A percentile compares a stretch with the other conserved stretches of the same genome.
These are phyloP conservation scores for Trichophyton mentagrophytes DNA, from an alignment of 2,329 filamentous ascomycete genomes.

Conservation along the genomic window DNA sequence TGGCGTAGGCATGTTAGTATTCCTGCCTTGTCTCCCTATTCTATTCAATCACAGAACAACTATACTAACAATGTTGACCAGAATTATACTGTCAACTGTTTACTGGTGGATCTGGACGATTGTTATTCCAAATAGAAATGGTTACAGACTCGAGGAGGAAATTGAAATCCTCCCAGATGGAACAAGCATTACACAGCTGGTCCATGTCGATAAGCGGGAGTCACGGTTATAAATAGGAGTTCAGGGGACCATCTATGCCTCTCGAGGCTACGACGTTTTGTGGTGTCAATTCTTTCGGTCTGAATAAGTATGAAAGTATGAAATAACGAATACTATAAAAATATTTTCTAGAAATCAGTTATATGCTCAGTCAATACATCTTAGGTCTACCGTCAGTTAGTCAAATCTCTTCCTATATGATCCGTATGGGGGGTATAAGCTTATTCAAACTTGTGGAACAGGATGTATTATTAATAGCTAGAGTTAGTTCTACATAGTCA, in stretches of 20 bases:
- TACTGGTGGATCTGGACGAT: constrained; percentile 61
- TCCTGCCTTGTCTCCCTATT: neutral
- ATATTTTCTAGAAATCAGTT: neutral
- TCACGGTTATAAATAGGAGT: neutral
- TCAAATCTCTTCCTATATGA: neutral
- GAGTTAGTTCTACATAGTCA: neutral
- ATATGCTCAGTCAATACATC: too few species aligned
- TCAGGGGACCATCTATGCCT: neutral
- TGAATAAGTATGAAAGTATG: neutral
- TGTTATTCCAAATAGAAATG: constrained; percentile 45
- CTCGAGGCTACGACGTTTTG: neutral
- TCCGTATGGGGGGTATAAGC: neutral
- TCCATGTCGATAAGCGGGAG: neutral
- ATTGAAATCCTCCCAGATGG: constrained; percentile 51
- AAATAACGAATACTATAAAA: neutral
- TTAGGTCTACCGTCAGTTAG: neutral
- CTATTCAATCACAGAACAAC: constrained; percentile 5
- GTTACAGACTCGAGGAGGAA: constrained; percentile 52
- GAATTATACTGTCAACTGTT: constrained; percentile 37
- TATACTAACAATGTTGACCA: constrained; percentile 26
- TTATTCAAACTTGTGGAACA: neutral
- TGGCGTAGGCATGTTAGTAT: constrained; percentile 30
- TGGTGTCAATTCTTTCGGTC: neutral
- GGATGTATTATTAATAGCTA: neutral
- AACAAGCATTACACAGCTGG: constrained; percentile 46